phyloP scores from a whole-genome alignment of 148 eudicot species.

The Diospyros lotus region DNA sequence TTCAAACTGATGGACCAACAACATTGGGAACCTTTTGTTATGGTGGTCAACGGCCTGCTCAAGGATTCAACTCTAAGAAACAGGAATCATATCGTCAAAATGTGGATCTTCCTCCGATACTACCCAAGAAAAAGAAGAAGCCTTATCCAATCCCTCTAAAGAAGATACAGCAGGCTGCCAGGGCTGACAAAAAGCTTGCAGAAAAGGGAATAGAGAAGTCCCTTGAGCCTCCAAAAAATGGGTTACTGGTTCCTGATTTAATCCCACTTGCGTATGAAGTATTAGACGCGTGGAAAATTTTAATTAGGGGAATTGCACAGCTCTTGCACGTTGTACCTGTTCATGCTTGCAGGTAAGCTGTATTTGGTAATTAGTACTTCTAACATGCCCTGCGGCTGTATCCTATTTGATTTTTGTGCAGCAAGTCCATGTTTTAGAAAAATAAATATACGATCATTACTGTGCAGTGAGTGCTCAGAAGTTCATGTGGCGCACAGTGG shows the following conservation, averaged over 20 bases:
- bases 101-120: constrained; percentile 77
- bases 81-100: constrained; percentile 49
- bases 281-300: constrained; percentile 72
- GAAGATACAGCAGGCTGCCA: constrained; percentile 54
- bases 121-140: constrained; percentile 83
- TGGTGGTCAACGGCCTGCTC: constrained; percentile 27
- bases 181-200: constrained; percentile 81
- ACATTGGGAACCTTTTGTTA: constrained; percentile 31
- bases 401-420: not conserved
- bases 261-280: constrained; percentile 88
- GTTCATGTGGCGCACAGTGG: constrained; percentile 62
- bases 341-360: constrained; percentile 76
- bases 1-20: constrained; percentile 21
- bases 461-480: constrained; percentile 78
- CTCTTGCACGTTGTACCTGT: constrained; percentile 82
- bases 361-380: not conserved
- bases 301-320: constrained; percentile 82
- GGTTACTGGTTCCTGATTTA: constrained; percentile 66
- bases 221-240: constrained; percentile 89
- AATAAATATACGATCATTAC: not conserved
- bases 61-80: constrained; percentile 29
- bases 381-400: constrained; percentile 1
- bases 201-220: constrained; percentile 75
- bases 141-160: constrained; percentile 85
- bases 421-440: not conserved